A percentile compares a stretch with the other conserved stretches of the same genome.
Evolutionary conservation across 441 rosid genomes (phyloP).

Genomic region (Mallotus repandus): DNA sequence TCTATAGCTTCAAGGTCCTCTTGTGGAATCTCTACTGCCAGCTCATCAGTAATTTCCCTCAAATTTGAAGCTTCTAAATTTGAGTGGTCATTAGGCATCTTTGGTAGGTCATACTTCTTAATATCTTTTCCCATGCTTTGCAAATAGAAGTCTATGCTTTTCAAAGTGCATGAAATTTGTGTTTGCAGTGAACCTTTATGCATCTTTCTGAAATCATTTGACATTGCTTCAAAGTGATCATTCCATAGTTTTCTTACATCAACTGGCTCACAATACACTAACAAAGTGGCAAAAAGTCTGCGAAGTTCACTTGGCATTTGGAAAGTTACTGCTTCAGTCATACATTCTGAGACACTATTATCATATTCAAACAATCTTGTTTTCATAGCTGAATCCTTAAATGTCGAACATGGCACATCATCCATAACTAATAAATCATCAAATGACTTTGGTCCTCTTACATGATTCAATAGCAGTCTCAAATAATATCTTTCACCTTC

Average conservation of each 20-base stretch:
- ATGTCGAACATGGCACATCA: neutral
- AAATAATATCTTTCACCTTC: constrained; percentile 11
- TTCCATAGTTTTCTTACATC: neutral
- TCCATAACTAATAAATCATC: neutral
- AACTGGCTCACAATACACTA: neutral
- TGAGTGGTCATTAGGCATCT: neutral
- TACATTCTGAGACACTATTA: neutral
- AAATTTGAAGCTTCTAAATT: neutral
- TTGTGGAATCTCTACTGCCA: neutral
- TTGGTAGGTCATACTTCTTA: neutral
- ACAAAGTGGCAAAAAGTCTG: neutral
- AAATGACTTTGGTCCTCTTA: constrained; percentile 1
- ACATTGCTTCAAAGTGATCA: neutral
- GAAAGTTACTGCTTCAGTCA: neutral
- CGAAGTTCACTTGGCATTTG: neutral
- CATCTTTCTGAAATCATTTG: neutral
- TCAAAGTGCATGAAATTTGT: neutral
- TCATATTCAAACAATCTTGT: neutral
- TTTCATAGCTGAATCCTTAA: neutral
- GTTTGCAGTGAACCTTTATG: neutral
- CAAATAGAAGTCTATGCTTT: neutral
- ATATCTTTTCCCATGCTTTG: neutral
- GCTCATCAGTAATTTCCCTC: neutral
- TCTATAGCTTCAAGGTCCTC: neutral
- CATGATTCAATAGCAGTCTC: neutral